These are phyloP conservation scores for Lophiotrema nucula DNA, from an alignment of 495 filamentous ascomycete genomes.

Conservation along the genomic window DNA sequence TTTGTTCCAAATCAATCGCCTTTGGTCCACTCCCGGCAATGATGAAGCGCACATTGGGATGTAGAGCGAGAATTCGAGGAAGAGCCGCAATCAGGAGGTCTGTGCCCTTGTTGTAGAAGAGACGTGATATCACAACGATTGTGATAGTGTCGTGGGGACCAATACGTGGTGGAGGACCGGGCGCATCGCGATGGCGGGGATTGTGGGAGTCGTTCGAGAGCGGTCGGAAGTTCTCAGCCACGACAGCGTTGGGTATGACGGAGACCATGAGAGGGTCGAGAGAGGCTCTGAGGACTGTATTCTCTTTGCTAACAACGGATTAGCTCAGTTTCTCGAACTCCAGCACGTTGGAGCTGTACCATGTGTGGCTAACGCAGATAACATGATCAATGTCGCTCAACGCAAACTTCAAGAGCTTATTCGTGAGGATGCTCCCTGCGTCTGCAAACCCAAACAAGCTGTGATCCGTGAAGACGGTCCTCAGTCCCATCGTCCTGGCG, in stretches of 20 bases:
- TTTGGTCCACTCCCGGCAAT: conserved; percentile 95
- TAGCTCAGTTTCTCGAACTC: not conserved
- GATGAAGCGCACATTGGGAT: conserved; percentile 94
- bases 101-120: conserved; percentile 98
- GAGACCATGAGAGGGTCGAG: conserved; percentile 96
- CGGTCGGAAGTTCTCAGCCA: conserved; percentile 91
- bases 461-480: conserved; percentile 96
- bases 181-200: conserved; percentile 44
- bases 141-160: conserved; percentile 85
- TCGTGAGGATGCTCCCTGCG: conserved; percentile 91
- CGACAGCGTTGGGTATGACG: conserved; percentile 95
- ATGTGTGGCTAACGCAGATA: conserved; percentile 96
- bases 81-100: conserved; percentile 93
- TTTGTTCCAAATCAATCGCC: conserved; percentile 95
- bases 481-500: conserved; percentile 90
- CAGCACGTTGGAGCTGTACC: conserved; percentile 52
- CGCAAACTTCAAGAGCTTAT: conserved; percentile 94
- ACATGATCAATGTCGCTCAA: conserved; percentile 97
- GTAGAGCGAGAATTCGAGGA: conserved; percentile 80
- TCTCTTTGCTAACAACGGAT: conserved; percentile 73
- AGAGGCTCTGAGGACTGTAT: conserved; percentile 91
- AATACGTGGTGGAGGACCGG: conserved; percentile 53
- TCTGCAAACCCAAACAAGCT: conserved; percentile 98
- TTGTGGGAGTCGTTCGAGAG: conserved; percentile 35
- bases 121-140: conserved; percentile 92